Conservation (phyloP, 2,329 filamentous ascomycete species). For the Setomelanomma holmii region DNA sequence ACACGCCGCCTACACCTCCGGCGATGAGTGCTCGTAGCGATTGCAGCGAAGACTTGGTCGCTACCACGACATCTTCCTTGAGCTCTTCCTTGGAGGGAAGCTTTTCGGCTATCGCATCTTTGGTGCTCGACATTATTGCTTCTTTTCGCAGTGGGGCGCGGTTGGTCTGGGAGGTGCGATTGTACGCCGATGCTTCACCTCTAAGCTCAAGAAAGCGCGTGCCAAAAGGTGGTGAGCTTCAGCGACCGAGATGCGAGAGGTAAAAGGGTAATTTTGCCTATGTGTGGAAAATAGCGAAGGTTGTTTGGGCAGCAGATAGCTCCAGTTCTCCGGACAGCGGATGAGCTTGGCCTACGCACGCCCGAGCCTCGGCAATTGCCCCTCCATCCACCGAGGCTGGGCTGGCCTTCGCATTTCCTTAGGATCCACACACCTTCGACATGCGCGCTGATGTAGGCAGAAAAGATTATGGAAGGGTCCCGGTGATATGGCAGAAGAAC, state of each 20-base stretch:
- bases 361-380: conserved; percentile 3
- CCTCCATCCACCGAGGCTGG: conserved; percentile 5
- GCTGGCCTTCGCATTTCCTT: conserved; percentile 2
- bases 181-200: conserved; percentile 2
- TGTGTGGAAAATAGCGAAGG: conserved; percentile 19
- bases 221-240: background rate
- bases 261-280: conserved; percentile 8
- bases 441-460: background rate
- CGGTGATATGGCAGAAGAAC: background rate
- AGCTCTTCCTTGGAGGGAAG: conserved; percentile 53
- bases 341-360: conserved; percentile 17
- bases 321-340: conserved; percentile 38
- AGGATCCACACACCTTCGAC: background rate
- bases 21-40: conserved; percentile 83
- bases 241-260: conserved; percentile 2
- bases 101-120: conserved; percentile 35
- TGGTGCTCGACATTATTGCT: conserved; percentile 32
- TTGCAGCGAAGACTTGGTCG: conserved; percentile 63
- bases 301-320: conserved; percentile 35
- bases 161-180: conserved; percentile 6
- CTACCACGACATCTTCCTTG: conserved; percentile 60
- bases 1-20: conserved; percentile 91
- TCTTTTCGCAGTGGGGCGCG: conserved; percentile 9
- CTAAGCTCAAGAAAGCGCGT: conserved; percentile 5
- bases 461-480: background rate